Conservation (phyloP, 129 eudicot genomes). For the Cynara cardunculus region DNA sequence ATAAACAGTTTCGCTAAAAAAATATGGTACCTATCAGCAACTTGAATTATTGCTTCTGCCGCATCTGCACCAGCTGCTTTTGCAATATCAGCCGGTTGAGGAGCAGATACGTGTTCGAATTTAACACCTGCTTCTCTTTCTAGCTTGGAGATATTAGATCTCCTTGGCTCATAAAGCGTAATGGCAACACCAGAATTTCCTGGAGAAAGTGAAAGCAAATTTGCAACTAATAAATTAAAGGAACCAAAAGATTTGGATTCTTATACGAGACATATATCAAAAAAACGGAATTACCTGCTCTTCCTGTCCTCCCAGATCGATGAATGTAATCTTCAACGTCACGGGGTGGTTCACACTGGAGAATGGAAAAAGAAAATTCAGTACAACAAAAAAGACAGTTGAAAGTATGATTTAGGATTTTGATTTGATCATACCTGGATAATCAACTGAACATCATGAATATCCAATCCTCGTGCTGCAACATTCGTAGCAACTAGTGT, state of each 20-base stretch:
- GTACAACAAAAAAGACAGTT: not conserved
- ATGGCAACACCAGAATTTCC: constrained; percentile 90
- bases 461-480: constrained; percentile 93
- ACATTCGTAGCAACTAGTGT: constrained; percentile 95
- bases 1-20: not conserved
- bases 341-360: constrained; percentile 93
- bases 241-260: not conserved
- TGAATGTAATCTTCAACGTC: constrained; percentile 97
- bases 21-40: constrained; percentile 56
- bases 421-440: constrained; percentile 58
- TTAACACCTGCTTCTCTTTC: constrained; percentile 96
- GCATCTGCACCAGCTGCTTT: constrained; percentile 90
- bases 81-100: constrained; percentile 96
- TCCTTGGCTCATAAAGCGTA: constrained; percentile 84
- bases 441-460: constrained; percentile 81
- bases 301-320: constrained; percentile 92
- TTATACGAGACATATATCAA: not conserved
- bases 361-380: not conserved
- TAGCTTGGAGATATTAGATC: constrained; percentile 60
- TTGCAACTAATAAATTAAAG: not conserved
- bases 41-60: constrained; percentile 58
- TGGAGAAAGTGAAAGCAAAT: constrained; percentile 2
- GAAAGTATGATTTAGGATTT: not conserved
- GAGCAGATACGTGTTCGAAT: constrained; percentile 83
- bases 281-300: constrained; percentile 56